Conservation (phyloP, 192 early-diverging fungal genomes). For the Backusella australiensis region DNA sequence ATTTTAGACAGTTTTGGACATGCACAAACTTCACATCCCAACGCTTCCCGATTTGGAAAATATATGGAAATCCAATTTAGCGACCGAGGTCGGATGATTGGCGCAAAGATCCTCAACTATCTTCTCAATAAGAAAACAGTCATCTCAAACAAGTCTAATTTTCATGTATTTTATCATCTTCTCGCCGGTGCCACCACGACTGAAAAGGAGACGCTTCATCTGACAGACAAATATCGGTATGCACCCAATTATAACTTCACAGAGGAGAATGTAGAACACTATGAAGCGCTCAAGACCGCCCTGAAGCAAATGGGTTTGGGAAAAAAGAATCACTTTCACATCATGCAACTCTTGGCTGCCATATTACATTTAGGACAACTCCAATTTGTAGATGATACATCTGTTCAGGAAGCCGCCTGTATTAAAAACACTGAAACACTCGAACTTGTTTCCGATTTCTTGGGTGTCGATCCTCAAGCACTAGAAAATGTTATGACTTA, state of each 20-base stretch:
- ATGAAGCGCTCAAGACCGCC: constrained; percentile 48
- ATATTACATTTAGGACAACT: constrained; percentile 88
- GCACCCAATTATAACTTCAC: constrained; percentile 7
- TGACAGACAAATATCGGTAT: constrained; percentile 28
- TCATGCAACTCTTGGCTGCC: constrained; percentile 80
- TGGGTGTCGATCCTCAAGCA: constrained; percentile 69
- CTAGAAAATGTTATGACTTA: constrained; percentile 79
- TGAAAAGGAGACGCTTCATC: constrained; percentile 72
- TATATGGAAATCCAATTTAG: constrained; percentile 91
- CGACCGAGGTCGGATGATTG: constrained; percentile 84
- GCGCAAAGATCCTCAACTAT: constrained; percentile 83
- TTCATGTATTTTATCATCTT: constrained; percentile 95
- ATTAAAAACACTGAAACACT: constrained; percentile 78
- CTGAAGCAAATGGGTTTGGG: constrained; percentile 87
- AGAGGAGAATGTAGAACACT: not conserved
- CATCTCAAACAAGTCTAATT: constrained; percentile 52
- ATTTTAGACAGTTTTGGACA: constrained; percentile 89
- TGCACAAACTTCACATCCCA: constrained; percentile 63
- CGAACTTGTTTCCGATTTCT: constrained; percentile 72
- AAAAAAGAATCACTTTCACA: constrained; percentile 73
- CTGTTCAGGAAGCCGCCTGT: constrained; percentile 68
- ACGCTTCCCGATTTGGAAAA: constrained; percentile 81
- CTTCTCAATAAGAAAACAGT: constrained; percentile 85
- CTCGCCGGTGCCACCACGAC: constrained; percentile 73
- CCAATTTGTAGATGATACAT: constrained; percentile 67